Evolutionary conservation across 1,284 basidiomycete genomes (phyloP).

Genomic region (Tilletia indica): DNA sequence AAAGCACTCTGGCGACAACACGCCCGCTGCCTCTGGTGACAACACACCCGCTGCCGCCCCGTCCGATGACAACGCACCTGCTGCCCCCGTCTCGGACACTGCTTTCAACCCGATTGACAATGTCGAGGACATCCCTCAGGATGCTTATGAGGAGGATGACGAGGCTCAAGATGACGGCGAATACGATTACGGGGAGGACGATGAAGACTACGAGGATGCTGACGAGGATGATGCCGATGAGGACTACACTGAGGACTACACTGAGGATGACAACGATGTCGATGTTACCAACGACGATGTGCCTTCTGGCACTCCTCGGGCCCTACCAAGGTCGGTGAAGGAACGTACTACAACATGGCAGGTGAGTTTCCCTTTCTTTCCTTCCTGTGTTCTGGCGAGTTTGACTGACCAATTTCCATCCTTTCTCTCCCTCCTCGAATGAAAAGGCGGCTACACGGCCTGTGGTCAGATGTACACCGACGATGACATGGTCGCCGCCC

Average conservation of each 20-base stretch:
- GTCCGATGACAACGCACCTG: background rate
- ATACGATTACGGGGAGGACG: constrained; percentile 9
- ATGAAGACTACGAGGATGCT: background rate
- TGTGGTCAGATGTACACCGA: constrained; percentile 41
- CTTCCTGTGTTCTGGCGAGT: background rate
- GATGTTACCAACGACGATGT: too few species aligned
- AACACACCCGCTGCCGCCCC: background rate
- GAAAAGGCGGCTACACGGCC: constrained; percentile 38
- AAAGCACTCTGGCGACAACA: constrained; percentile 23
- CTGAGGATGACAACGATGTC: too few species aligned
- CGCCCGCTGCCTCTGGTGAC: constrained; percentile 5
- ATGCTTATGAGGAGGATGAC: background rate
- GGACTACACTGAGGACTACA: too few species aligned
- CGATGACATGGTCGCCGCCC: constrained; percentile 48
- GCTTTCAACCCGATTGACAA: constrained; percentile 23
- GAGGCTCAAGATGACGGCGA: constrained; percentile 12
- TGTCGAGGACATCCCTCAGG: constrained; percentile 8
- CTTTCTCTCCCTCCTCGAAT: background rate
- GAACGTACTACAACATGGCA: constrained; percentile 39
- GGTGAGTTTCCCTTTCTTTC: background rate
- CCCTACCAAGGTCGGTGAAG: constrained; percentile 52
- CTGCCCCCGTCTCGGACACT: constrained; percentile 14
- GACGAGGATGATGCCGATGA: too few species aligned
- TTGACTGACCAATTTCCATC: background rate
- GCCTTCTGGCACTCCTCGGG: background rate